Evolutionary conservation across 2,329 filamentous ascomycete genomes (phyloP).

Genomic region (Colletotrichum tofieldiae): DNA sequence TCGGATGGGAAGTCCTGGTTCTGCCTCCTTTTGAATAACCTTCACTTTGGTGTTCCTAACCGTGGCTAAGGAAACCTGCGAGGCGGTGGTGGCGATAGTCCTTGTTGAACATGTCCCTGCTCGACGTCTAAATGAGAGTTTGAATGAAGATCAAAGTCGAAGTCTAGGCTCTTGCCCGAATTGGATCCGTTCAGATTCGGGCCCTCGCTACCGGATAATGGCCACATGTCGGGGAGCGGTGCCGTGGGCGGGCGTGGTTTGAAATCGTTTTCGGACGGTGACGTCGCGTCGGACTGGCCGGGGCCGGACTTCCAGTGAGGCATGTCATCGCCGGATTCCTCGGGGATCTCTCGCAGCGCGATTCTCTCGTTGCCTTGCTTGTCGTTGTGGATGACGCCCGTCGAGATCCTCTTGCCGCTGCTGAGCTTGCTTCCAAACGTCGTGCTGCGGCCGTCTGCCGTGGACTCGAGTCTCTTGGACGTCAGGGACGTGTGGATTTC

Average conservation of each 20-base stretch:
- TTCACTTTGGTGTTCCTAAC: not conserved
- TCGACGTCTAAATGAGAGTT: conserved; percentile 21
- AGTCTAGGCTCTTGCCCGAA: conserved; percentile 25
- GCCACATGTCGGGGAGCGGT: conserved; percentile 35
- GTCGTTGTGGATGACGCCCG: conserved; percentile 15
- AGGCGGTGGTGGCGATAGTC: conserved; percentile 37
- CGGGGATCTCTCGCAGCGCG: conserved; percentile 43
- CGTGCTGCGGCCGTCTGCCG: conserved; percentile 38
- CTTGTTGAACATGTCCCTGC: conserved; percentile 16
- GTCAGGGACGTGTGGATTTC: conserved; percentile 43
- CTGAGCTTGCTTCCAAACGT: conserved; percentile 39
- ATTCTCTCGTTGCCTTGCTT: conserved; percentile 39
- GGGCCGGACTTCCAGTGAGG: conserved; percentile 15
- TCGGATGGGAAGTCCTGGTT: not conserved
- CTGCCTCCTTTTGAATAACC: not conserved
- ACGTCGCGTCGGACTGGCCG: conserved; percentile 8
- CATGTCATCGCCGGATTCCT: conserved; percentile 29
- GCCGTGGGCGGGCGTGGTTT: conserved; percentile 38
- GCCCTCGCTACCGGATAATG: conserved; percentile 28
- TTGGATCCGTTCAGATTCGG: conserved; percentile 26
- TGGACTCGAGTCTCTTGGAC: conserved; percentile 41
- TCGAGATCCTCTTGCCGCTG: conserved; percentile 36
- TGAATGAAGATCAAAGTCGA: conserved; percentile 12
- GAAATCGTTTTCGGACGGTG: conserved; percentile 23
- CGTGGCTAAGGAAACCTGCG: conserved; percentile 33